Percentiles rank a stretch among this genome's conserved stretches.
Conservation (phyloP, 192 early-diverging fungal genomes). For the Pecoramyces ruminantium region DNA sequence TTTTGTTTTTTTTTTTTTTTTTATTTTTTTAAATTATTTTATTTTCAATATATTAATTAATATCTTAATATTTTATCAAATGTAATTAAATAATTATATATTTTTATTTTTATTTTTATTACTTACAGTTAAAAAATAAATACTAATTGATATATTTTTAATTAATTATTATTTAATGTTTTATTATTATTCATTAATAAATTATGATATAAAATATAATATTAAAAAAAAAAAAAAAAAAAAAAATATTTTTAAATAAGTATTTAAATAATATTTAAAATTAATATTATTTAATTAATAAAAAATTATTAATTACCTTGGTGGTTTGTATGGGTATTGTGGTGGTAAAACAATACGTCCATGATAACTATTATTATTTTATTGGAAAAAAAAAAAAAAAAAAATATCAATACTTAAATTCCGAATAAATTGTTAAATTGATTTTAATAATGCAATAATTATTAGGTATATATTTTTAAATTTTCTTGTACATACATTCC, state of each 20-base stretch:
- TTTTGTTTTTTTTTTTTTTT: neutral
- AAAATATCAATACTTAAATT: conserved; percentile 13
- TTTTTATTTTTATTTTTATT: neutral
- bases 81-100: neutral
- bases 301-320: conserved; percentile 6
- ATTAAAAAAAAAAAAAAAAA: too few relatives aligned
- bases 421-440: too few relatives aligned
- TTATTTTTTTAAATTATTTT: neutral
- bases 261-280: too few relatives aligned
- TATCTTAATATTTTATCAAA: neutral
- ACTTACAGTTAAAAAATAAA: conserved; percentile 55
- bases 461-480: too few relatives aligned
- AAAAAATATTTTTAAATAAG: too few relatives aligned
- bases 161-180: too few relatives aligned
- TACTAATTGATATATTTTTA: conserved; percentile 10
- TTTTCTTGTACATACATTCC: conserved; percentile 48
- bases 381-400: neutral
- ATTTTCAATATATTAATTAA: conserved; percentile 29
- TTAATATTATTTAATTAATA: too few relatives aligned
- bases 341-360: conserved; percentile 80
- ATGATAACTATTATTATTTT: conserved; percentile 43
- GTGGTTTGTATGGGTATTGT: conserved; percentile 90
- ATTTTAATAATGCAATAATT: too few relatives aligned
- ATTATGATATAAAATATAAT: too few relatives aligned
- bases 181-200: too few relatives aligned